Evolutionary conservation across 2,329 filamentous ascomycete genomes (phyloP).

Genomic region (Botrytis cinerea): DNA sequence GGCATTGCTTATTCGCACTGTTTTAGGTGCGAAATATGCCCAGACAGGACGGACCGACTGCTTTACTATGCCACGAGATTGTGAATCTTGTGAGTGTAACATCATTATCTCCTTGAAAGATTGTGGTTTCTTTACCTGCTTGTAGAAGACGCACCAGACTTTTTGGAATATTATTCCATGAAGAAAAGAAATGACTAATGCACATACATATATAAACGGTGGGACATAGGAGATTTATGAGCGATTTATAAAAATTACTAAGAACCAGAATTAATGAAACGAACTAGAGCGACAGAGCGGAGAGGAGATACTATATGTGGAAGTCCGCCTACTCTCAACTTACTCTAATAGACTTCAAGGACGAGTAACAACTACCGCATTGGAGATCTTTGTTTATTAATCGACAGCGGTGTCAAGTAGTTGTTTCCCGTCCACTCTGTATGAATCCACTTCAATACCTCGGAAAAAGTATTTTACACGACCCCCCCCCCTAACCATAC

Average conservation of each 20-base stretch:
- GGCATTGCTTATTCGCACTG: neutral
- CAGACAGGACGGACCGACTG: neutral
- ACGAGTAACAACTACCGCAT: neutral
- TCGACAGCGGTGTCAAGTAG: neutral
- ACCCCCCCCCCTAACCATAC: neutral
- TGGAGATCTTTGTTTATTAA: neutral
- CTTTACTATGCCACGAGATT: neutral
- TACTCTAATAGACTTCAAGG: neutral
- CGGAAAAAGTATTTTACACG: neutral
- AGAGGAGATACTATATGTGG: neutral
- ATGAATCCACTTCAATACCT: neutral
- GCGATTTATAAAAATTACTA: neutral
- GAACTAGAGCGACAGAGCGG: neutral
- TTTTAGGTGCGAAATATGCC: neutral
- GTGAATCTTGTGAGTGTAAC: neutral
- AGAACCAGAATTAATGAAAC: neutral
- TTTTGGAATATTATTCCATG: neutral
- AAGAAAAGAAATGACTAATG: neutral
- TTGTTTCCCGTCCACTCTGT: neutral
- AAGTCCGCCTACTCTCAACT: neutral
- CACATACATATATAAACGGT: neutral
- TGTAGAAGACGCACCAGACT: neutral
- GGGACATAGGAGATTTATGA: neutral
- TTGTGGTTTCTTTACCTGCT: neutral
- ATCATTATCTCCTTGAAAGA: neutral